Evolutionary conservation across 805 yeast genomes (phyloP).

Genomic region (Lipomyces starkeyi): DNA sequence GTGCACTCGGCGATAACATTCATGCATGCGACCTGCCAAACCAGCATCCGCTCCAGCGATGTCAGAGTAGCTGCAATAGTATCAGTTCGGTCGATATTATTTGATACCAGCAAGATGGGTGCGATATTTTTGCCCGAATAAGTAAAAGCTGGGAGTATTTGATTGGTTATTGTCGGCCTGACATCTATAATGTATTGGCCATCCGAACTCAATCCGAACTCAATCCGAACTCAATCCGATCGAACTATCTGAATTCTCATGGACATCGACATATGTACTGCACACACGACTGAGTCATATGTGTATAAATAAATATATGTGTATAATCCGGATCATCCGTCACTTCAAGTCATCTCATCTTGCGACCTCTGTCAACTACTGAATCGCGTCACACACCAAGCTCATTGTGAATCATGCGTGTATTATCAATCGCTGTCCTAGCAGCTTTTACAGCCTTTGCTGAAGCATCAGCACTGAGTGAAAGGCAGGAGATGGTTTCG

Average conservation of each 20-base stretch:
- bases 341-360: background rate
- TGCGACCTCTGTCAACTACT: background rate
- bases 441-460: background rate
- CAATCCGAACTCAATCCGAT: too few relatives aligned
- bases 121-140: background rate
- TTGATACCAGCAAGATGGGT: background rate
- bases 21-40: background rate
- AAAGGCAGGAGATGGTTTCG: background rate
- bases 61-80: background rate
- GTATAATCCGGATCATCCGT: background rate
- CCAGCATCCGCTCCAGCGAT: background rate
- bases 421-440: background rate
- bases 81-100: background rate
- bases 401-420: background rate
- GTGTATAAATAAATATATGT: background rate
- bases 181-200: too few relatives aligned
- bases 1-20: background rate
- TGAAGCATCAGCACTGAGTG: background rate
- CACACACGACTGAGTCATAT: background rate
- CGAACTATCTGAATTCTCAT: too few relatives aligned
- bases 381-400: background rate
- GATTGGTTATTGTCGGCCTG: background rate
- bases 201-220: too few relatives aligned
- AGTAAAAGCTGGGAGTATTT: background rate
- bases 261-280: background rate